phyloP scores from a whole-genome alignment of 2,329 filamentous ascomycete genomes.

The Cladosporium velox region DNA sequence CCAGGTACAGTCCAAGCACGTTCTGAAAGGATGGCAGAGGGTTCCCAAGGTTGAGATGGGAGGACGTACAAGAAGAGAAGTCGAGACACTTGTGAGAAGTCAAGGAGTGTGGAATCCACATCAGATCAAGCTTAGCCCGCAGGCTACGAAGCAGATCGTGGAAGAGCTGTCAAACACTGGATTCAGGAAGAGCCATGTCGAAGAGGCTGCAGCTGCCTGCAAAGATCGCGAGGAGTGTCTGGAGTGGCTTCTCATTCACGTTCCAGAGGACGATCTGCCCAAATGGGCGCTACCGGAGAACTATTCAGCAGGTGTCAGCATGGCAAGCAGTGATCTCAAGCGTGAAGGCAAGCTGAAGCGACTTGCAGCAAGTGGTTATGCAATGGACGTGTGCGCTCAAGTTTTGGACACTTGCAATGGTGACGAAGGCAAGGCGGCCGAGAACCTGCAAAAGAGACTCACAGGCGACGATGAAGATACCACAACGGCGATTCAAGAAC shows the following conservation, averaged over 20 bases:
- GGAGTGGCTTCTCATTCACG: slow-evolving; percentile 95
- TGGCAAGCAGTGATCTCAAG: slow-evolving; percentile 79
- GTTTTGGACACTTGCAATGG: slow-evolving; percentile 69
- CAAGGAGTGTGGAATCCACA: slow-evolving; percentile 88
- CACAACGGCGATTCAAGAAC: slow-evolving; percentile 36
- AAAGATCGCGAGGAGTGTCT: slow-evolving; percentile 90
- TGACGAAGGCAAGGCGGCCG: slow-evolving; percentile 76
- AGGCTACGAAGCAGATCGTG: slow-evolving; percentile 62
- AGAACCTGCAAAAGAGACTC: slow-evolving; percentile 73
- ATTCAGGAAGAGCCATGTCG: slow-evolving; percentile 84
- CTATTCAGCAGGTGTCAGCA: slow-evolving; percentile 85
- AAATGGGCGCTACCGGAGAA: slow-evolving; percentile 87
- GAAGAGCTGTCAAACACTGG: slow-evolving; percentile 75
- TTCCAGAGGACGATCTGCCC: slow-evolving; percentile 95
- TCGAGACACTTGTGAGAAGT: slow-evolving; percentile 77
- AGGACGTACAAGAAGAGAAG: slow-evolving; percentile 71
- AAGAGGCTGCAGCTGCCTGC: slow-evolving; percentile 84
- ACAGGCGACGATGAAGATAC: slow-evolving; percentile 49
- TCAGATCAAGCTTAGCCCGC: slow-evolving; percentile 63
- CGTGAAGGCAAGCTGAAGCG: slow-evolving; percentile 81
- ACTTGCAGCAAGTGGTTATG: slow-evolving; percentile 80
- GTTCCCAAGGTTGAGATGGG: slow-evolving; percentile 95
- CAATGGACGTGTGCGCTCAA: slow-evolving; percentile 77
- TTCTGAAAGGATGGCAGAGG: slow-evolving; percentile 71
- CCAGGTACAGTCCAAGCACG: slow-evolving; percentile 41